Evolutionary conservation across 108 stramenopile species (phyloP), one percentile per base, ranked within the genome.

Genomic region (Pinguiococcus pyrenoidosus): DNA sequence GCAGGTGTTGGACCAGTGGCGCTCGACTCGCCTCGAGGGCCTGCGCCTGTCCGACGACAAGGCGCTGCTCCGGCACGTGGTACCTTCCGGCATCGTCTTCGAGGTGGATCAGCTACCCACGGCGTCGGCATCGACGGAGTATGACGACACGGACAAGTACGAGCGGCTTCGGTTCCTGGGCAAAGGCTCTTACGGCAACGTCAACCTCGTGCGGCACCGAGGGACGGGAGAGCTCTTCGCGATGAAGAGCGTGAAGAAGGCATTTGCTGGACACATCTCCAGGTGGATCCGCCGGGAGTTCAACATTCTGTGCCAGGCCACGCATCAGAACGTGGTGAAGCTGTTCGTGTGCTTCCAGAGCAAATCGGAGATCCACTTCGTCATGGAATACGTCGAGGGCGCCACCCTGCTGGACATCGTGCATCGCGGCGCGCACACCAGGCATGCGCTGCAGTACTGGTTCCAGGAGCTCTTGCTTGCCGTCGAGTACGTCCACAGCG

Each of bases 311-410:
- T 20, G 12, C 2, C 48, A 49, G 12, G 37, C 21, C 9, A 32
- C 33, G 37, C 48, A 49, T 24, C 48, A 32, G 21, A 29, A 49
- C 16, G 47, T 59, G 33, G 46, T 56, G 23, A 55, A 25, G 10
- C 47, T 59, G 18, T 10, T 56, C 26, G 29, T 54, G 23, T 51
- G 52, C 1, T 50, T 59, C 23, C 54, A 56, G 27, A 54, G 47
- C 8, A 18, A 49, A 9, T 39, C 57, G 0, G 47, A 59, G 17
- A 44, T 59, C 1, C 55, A 54, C 56, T 55, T 59, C 48, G 57
- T 52, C 14, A 59, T 59, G 46, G 57, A 59, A 14, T 12, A 44
- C 17, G 21, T 59, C 2, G 56, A 57, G 14, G 57, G 57, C 3
- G 10, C 45, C 5, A 23, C 14, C 2, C 16, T 59, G 24, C 47